Percentiles rank a stretch among this genome's conserved stretches.
Evolutionary conservation across 352 stramenopile genomes (phyloP).

Genomic region (Phytopythium boreale): DNA sequence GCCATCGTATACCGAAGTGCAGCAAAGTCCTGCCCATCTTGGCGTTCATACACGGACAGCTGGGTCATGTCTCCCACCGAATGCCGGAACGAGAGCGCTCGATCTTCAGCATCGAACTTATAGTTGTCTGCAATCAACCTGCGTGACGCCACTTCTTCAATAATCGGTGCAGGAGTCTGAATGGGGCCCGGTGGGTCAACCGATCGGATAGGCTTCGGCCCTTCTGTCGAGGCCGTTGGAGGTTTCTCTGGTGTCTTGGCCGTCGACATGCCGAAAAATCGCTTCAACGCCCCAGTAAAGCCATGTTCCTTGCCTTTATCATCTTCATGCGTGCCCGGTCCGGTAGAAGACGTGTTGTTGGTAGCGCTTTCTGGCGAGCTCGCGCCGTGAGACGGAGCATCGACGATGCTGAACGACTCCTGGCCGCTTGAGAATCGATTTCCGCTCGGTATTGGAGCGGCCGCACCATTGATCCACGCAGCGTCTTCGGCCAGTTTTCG

Average conservation of each 20-base stretch:
- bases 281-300: slow-evolving; percentile 55
- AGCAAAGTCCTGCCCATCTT: neutral
- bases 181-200: neutral
- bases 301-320: slow-evolving; percentile 19
- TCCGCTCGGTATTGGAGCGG: slow-evolving; percentile 10
- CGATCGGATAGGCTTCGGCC: neutral
- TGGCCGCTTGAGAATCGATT: slow-evolving; percentile 33
- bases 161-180: neutral
- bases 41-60: neutral
- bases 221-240: neutral
- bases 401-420: slow-evolving; percentile 55
- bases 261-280: slow-evolving; percentile 57
- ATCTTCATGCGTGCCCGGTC: neutral
- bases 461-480: slow-evolving; percentile 23
- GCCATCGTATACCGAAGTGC: slow-evolving; percentile 33
- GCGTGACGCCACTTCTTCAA: neutral
- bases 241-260: slow-evolving; percentile 18
- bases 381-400: slow-evolving; percentile 30
- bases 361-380: slow-evolving; percentile 19
- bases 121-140: neutral
- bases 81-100: neutral
- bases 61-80: neutral
- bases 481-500: slow-evolving; percentile 18
- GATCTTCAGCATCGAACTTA: neutral
- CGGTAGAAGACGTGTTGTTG: neutral